phyloP scores from a whole-genome alignment of 148 eudicot genomes.

The Rhododendron williamsianum region DNA sequence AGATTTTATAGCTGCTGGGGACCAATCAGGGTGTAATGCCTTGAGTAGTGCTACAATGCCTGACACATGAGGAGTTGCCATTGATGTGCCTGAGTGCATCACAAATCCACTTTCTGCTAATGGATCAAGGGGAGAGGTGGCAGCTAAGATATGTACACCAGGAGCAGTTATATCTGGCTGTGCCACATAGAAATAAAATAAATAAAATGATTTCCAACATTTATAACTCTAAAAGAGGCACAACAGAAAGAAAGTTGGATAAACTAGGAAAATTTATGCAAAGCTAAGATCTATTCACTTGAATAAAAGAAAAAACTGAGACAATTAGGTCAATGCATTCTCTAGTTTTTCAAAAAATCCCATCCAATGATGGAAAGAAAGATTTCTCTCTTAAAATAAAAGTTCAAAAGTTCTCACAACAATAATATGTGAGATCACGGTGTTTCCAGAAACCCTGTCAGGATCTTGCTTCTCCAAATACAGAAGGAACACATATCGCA shows the following conservation, averaged over 20 bases:
- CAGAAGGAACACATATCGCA: not conserved
- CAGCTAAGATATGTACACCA: slow-evolving; percentile 23
- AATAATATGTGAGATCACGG: not conserved
- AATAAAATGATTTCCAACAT: not conserved
- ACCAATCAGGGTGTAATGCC: slow-evolving; percentile 22
- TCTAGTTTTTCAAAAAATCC: not conserved
- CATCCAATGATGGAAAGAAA: not conserved
- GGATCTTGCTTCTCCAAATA: not conserved
- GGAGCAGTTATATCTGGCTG: slow-evolving; percentile 31
- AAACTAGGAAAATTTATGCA: no score
- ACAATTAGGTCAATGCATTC: not conserved
- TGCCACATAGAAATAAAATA: not conserved
- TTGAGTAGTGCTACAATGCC: slow-evolving; percentile 27
- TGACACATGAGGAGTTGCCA: slow-evolving; percentile 25
- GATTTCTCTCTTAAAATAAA: not conserved
- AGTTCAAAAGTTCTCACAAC: not conserved
- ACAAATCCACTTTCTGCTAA: not conserved
- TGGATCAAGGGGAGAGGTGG: not conserved
- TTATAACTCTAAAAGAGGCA: not conserved
- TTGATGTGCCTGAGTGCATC: slow-evolving; percentile 26
- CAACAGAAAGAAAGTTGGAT: not conserved
- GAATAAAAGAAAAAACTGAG: not conserved
- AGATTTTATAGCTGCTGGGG: slow-evolving; percentile 27
- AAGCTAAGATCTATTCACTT: not conserved
- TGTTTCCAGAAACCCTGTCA: not conserved